Percentiles rank a stretch among this genome's conserved stretches.
phyloP scores from a whole-genome alignment of 2,329 filamentous ascomycete species.

The Colletotrichum limetticola region DNA sequence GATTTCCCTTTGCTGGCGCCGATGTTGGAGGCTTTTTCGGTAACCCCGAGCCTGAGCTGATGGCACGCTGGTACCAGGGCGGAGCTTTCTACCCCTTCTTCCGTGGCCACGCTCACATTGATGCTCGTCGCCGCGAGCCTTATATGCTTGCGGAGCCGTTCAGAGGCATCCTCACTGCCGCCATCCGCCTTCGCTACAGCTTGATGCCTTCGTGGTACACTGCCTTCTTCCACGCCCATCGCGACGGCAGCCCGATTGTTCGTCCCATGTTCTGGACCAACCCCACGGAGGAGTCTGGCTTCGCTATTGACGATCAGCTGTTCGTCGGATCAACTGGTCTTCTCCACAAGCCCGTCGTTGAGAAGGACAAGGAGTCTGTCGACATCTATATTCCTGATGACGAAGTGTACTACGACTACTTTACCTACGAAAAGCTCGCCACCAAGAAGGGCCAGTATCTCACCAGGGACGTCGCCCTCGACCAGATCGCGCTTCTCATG shows the following conservation, averaged over 20 bases:
- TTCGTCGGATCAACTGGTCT: conserved; percentile 90
- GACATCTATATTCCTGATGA: conserved; percentile 90
- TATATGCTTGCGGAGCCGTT: conserved; percentile 90
- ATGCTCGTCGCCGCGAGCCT: conserved; percentile 92
- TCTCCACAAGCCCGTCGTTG: conserved; percentile 90
- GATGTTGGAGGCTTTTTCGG: conserved; percentile 99
- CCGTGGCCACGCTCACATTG: conserved; percentile 96
- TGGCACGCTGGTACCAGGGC: conserved; percentile 95
- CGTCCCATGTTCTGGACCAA: conserved; percentile 94
- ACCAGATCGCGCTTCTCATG: conserved; percentile 91
- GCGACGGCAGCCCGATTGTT: conserved; percentile 86
- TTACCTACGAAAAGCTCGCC: conserved; percentile 80
- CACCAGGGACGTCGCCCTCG: conserved; percentile 80
- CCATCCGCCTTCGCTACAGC: conserved; percentile 87
- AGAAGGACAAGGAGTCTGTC: conserved; percentile 76
- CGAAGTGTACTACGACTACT: conserved; percentile 95
- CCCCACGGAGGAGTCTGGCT: conserved; percentile 86
- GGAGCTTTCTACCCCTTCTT: conserved; percentile 99
- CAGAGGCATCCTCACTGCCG: conserved; percentile 85
- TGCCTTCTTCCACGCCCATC: conserved; percentile 89
- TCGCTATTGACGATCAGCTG: conserved; percentile 90
- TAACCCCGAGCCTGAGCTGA: conserved; percentile 91
- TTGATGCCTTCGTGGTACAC: conserved; percentile 96
- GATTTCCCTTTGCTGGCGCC: conserved; percentile 93
- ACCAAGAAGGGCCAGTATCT: conserved; percentile 76